Conservation (phyloP, 1,284 basidiomycete genomes). For the Sphagnurus paluster region DNA sequence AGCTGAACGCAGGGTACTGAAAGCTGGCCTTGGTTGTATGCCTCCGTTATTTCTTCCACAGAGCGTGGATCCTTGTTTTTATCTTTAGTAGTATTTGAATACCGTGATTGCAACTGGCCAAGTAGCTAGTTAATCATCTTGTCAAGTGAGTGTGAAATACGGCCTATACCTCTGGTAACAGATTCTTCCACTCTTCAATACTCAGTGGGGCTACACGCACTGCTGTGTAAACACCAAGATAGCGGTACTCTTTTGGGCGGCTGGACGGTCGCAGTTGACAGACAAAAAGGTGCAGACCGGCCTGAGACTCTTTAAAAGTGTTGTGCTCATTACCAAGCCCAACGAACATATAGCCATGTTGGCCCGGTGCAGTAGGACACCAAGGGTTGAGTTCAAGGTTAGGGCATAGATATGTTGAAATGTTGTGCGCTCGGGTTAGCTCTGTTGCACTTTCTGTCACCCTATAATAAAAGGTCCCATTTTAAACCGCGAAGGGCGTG, state of each 20-base stretch:
- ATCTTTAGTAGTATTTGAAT: constrained; percentile 35
- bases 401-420: constrained; percentile 43
- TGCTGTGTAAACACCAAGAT: constrained; percentile 42
- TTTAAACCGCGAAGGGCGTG: constrained; percentile 3
- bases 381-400: constrained; percentile 43
- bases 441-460: constrained; percentile 23
- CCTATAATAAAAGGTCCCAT: constrained; percentile 17
- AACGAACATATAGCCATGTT: constrained; percentile 48
- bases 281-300: constrained; percentile 37
- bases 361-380: constrained; percentile 40
- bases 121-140: constrained; percentile 1
- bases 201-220: constrained; percentile 33
- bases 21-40: constrained; percentile 42
- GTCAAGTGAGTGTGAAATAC: background rate
- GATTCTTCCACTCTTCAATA: constrained; percentile 38
- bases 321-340: constrained; percentile 40
- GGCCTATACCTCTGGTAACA: constrained; percentile 32
- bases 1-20: constrained; percentile 47
- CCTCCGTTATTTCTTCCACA: constrained; percentile 30
- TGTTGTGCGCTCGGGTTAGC: constrained; percentile 26
- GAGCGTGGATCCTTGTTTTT: constrained; percentile 32
- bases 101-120: constrained; percentile 35
- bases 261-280: constrained; percentile 28
- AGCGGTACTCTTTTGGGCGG: constrained; percentile 30
- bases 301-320: constrained; percentile 34